These are phyloP conservation scores for Mycena polygramma DNA, from an alignment of 768 basidiomycete genomes.

Conservation along the genomic window DNA sequence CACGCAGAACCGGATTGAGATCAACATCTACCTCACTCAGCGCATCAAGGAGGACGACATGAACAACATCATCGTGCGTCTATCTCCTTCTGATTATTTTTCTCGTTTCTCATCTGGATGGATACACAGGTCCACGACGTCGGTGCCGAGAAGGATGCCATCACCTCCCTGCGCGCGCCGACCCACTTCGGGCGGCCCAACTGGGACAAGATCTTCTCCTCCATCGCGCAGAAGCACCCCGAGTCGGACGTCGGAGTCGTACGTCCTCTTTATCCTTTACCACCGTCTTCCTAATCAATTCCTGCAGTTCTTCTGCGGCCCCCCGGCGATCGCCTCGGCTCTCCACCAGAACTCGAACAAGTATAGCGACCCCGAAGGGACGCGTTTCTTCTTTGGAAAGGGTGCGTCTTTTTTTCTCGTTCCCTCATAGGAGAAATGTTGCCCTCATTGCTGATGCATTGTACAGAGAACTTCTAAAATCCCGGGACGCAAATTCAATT, in stretches of 20 bases:
- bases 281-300: no score
- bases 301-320: conserved; percentile 89
- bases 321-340: conserved; percentile 73
- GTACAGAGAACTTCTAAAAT: conserved; percentile 5
- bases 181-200: conserved; percentile 95
- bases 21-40: conserved; percentile 93
- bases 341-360: conserved; percentile 88
- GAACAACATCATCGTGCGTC: conserved; percentile 88
- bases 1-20: conserved; percentile 87
- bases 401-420: conserved; percentile 57
- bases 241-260: conserved; percentile 94
- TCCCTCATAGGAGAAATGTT: background rate
- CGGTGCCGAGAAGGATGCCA: conserved; percentile 92
- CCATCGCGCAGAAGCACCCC: conserved; percentile 85
- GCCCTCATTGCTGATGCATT: background rate
- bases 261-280: conserved; percentile 35
- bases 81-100: background rate
- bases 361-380: conserved; percentile 82
- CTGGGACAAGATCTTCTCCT: conserved; percentile 81
- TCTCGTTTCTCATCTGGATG: background rate
- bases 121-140: conserved; percentile 80
- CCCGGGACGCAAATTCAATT: background rate
- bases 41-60: conserved; percentile 94
- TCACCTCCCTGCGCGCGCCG: conserved; percentile 89
- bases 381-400: conserved; percentile 92